Percentiles rank a stretch among this genome's conserved stretches.
Evolutionary conservation across 768 basidiomycete genomes (phyloP).

Genomic region (Rhizopogon vinicolor): DNA sequence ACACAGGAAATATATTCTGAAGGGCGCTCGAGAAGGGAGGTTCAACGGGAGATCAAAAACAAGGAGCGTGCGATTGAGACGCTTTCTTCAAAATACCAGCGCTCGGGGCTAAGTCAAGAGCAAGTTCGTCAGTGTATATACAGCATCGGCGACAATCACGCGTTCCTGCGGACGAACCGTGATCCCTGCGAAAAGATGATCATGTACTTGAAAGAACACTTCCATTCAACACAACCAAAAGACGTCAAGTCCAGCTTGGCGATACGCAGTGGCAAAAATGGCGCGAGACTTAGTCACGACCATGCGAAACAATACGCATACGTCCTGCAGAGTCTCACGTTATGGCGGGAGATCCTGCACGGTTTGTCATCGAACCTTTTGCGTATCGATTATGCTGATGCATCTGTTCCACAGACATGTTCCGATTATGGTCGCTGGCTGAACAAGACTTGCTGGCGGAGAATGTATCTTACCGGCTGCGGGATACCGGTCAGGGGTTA

Average conservation of each 20-base stretch:
- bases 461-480: constrained; percentile 67
- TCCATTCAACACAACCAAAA: constrained; percentile 68
- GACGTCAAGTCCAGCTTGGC: constrained; percentile 65
- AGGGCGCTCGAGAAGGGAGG: constrained; percentile 63
- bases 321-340: constrained; percentile 79
- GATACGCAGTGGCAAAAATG: constrained; percentile 76
- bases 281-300: constrained; percentile 79
- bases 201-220: constrained; percentile 64
- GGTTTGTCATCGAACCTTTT: constrained; percentile 36
- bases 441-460: constrained; percentile 82
- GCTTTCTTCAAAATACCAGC: constrained; percentile 59
- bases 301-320: constrained; percentile 84
- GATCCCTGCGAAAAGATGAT: constrained; percentile 90
- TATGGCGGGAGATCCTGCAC: constrained; percentile 84
- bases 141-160: constrained; percentile 87
- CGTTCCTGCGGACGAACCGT: constrained; percentile 80
- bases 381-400: constrained; percentile 2
- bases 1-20: constrained; percentile 83
- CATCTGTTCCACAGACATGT: constrained; percentile 58
- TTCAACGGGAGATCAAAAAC: constrained; percentile 78
- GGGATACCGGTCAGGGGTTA: constrained; percentile 88
- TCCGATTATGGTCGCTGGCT: constrained; percentile 77
- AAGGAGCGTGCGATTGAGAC: constrained; percentile 85
- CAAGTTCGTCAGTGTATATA: constrained; percentile 74
- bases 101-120: constrained; percentile 58